Base-by-base conservation (phyloP, 129 eudicot species). In the Chrysanthemum makinoi region DNA sequence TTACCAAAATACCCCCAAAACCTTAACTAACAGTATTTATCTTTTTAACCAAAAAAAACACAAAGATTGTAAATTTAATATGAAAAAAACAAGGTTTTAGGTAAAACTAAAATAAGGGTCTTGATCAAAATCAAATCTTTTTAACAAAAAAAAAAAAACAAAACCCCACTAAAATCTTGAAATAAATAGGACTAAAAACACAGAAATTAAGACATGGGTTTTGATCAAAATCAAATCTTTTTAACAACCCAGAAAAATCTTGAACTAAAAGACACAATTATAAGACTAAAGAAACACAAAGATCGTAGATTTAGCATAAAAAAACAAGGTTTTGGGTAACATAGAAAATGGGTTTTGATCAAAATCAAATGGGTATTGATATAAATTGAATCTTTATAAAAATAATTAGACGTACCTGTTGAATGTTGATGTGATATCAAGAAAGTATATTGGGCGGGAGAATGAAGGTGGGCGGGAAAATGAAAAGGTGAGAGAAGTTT, bases 381-480 rank as follows among this genome's bases (percentile, higher is more conserved):
- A 2, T 0, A 28, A 5, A 4, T 33, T 33, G 5, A 33, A 33
- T 33, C 5, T 33, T 4, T 33, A 33, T 33, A 33, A 33, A 33
- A 33, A 33, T 0, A 33, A 30, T 30, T 2, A 30, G 17, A 47
- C 3, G 72, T 20, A 39, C 55, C 65, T 74, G 65, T 12, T 74
- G 47, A 54, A 46, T 24, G 67, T 24, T 65, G 50, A 3, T 58
- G 12, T 11, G 13, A 28, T 46, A 46, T 66, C 39, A 67, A 75
- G 72, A 56, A 55, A 15, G 3, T 13, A 53, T 33, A 73, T 56
- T 11, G 81, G 66, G 78, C 72, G 76, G 72, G 46, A 70, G 18
- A 50, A 62, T 13, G n/a, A 20, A 62, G 10, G 15, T 43, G 19
- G 69, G 81, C 81, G 81, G 81, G 81, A 77, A 77, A 63, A 70